These are phyloP conservation scores for Erythrophleum fordii DNA, from an alignment of 306 rosid species.

Conservation along the genomic window DNA sequence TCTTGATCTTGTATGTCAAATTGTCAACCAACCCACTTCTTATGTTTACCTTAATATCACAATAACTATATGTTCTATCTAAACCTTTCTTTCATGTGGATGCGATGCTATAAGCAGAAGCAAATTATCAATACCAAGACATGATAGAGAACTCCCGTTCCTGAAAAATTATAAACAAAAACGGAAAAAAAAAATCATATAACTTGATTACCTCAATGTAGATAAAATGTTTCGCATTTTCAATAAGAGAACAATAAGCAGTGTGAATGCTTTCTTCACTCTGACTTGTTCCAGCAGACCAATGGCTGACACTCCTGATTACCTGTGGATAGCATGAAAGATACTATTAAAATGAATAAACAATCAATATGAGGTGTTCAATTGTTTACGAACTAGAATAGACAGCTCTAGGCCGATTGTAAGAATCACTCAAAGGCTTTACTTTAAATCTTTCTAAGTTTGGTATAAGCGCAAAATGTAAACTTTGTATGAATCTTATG, in stretches of 20 bases:
- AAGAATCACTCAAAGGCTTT: background rate
- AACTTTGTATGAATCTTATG: slow-evolving; percentile 9
- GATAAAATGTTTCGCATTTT: slow-evolving; percentile 87
- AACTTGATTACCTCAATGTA: slow-evolving; percentile 78
- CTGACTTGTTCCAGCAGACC: slow-evolving; percentile 98
- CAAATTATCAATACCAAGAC: slow-evolving; percentile 27
- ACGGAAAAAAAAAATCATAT: background rate
- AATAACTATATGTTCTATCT: slow-evolving; percentile 4
- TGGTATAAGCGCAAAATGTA: slow-evolving; percentile 1
- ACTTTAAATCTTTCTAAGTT: background rate
- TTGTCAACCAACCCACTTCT: background rate
- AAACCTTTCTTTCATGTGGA: background rate
- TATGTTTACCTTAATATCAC: background rate
- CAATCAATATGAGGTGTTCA: background rate
- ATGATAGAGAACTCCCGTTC: slow-evolving; percentile 18
- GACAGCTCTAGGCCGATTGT: slow-evolving; percentile 14
- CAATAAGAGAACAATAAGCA: slow-evolving; percentile 95
- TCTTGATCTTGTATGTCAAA: slow-evolving; percentile 17
- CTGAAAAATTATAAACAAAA: slow-evolving; percentile 15
- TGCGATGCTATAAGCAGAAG: slow-evolving; percentile 19
- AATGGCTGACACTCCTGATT: slow-evolving; percentile 95
- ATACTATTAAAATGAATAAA: slow-evolving; percentile 32
- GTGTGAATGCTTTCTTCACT: slow-evolving; percentile 90
- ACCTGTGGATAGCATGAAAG: slow-evolving; percentile 54
- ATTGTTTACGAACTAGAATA: slow-evolving; percentile 18